Percentiles rank a stretch among this genome's conserved stretches.
phyloP scores from a whole-genome alignment of 352 stramenopile genomes.

The Thalassiosira oceanica region DNA sequence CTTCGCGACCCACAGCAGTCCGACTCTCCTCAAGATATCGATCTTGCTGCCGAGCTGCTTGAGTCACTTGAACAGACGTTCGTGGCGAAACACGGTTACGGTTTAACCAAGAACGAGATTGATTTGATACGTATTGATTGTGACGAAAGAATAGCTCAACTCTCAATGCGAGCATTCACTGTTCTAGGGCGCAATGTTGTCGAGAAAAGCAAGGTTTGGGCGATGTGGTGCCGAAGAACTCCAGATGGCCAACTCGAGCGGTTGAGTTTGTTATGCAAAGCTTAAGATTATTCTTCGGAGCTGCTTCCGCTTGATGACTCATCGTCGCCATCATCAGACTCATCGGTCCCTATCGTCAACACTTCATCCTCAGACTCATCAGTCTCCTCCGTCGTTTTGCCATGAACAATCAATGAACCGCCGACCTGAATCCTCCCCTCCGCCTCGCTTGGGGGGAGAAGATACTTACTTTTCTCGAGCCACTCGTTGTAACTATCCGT shows the following conservation, averaged over 20 bases:
- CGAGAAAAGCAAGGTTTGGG: constrained; percentile 16
- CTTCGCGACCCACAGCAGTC: constrained; percentile 34
- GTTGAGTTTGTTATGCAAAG: constrained; percentile 32
- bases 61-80: constrained; percentile 29
- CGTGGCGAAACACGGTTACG: constrained; percentile 6
- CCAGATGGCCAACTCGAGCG: constrained; percentile 32
- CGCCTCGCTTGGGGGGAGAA: constrained; percentile 60
- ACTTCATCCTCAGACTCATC: constrained; percentile 55
- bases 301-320: constrained; percentile 13
- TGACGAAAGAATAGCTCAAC: constrained; percentile 23
- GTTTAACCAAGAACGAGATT: constrained; percentile 28
- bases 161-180: constrained; percentile 16
- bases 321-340: constrained; percentile 41
- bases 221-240: constrained; percentile 20
- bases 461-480: constrained; percentile 57
- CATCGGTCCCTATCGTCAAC: constrained; percentile 70
- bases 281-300: constrained; percentile 1
- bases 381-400: constrained; percentile 16
- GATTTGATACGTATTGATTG: constrained; percentile 33
- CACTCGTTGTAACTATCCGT: constrained; percentile 55
- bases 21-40: constrained; percentile 14
- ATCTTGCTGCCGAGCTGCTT: constrained; percentile 37
- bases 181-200: neutral
- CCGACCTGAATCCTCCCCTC: constrained; percentile 75
- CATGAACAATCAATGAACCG: constrained; percentile 54